phyloP scores from a whole-genome alignment of 805 yeast species.

The Saturnispora galanensis region DNA sequence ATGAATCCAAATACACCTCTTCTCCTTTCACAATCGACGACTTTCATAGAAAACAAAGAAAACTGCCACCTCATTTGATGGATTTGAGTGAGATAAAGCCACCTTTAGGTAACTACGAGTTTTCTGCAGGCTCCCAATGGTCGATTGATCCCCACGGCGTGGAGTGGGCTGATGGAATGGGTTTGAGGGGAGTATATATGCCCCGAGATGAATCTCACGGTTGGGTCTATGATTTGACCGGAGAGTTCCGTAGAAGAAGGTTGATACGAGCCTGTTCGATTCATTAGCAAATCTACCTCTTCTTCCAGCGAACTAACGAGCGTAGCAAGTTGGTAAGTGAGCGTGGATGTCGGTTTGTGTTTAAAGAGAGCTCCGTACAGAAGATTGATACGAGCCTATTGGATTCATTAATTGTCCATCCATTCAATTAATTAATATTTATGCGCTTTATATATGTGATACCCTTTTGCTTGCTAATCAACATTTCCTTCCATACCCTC shows the following conservation, averaged over 20 bases:
- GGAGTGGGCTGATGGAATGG: slow-evolving; percentile 43
- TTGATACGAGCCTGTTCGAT: slow-evolving; percentile 18
- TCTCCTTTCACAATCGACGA: slow-evolving; percentile 35
- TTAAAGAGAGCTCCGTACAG: no score
- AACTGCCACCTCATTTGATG: slow-evolving; percentile 57
- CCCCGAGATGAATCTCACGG: slow-evolving; percentile 15
- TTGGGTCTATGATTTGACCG: slow-evolving; percentile 46
- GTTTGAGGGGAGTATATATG: slow-evolving; percentile 26
- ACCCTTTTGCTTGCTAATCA: slow-evolving; percentile 1
- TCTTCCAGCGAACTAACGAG: no score
- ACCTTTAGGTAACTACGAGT: slow-evolving; percentile 30
- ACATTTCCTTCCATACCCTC: slow-evolving; percentile 31
- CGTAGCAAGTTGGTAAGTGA: no score
- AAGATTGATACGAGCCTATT: no score
- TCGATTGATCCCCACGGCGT: slow-evolving; percentile 43
- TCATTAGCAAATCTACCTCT: no score
- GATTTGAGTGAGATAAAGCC: slow-evolving; percentile 47
- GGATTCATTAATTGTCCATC: not conserved
- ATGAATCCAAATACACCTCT: slow-evolving; percentile 46
- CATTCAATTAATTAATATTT: not conserved
- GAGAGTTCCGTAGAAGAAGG: slow-evolving; percentile 50
- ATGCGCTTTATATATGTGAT: not conserved
- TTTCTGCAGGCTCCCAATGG: slow-evolving; percentile 40
- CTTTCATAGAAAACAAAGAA: slow-evolving; percentile 26
- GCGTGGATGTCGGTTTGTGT: no score